Base-by-base conservation (phyloP, 1,139 yeast genomes). In the Kodamaea ohmeri region DNA sequence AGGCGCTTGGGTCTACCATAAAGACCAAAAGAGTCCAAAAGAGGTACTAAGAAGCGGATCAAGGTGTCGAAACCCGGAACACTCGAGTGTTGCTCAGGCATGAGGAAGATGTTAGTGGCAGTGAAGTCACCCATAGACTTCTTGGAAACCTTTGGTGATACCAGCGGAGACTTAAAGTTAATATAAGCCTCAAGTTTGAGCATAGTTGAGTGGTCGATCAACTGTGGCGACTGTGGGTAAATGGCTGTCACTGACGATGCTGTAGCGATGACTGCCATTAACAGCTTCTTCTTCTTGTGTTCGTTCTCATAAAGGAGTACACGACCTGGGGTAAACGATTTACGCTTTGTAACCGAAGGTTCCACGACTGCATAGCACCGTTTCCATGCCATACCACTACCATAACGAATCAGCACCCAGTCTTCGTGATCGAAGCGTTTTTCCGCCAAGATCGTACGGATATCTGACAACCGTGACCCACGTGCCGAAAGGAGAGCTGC, bases 381-480 rank as follows among this genome's bases (percentile, higher is more conserved):
- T 55, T 84, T 86, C 97, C 97, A 92, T 1, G 97, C 96, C 95
- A 88, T 88, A 25, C 98, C 98, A 13, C 94, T 78, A 12, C 97
- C 97, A 60, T 90, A 90, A 48, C 97, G 72, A 18, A 92, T 95
- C 60, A 90, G 78, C 26, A 86, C 89, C 97, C 96, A 90, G 54
- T 90, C 96, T 59, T 88, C 96, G 55, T 88, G 95, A 44, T 78
- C 80, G 55, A 82, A 86, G 52, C 92, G 78, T 21, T 92, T 84
- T 50, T 87, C 96, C 1, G 95, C 83, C 43, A 92, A 68, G 28
- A 92, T 73, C 7, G 94, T 84, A 42, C 87, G 76, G 44, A 92
- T 89, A 56, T 94, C 97, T 37, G 92, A 83, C 45, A 92, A 68
- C 44, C 86, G 66, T 4, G 95, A 75, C 14, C 97, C 98, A 56